Evolutionary conservation across 75 land plant genomes (phyloP).

Genomic region (Ceratopteris richardii): DNA sequence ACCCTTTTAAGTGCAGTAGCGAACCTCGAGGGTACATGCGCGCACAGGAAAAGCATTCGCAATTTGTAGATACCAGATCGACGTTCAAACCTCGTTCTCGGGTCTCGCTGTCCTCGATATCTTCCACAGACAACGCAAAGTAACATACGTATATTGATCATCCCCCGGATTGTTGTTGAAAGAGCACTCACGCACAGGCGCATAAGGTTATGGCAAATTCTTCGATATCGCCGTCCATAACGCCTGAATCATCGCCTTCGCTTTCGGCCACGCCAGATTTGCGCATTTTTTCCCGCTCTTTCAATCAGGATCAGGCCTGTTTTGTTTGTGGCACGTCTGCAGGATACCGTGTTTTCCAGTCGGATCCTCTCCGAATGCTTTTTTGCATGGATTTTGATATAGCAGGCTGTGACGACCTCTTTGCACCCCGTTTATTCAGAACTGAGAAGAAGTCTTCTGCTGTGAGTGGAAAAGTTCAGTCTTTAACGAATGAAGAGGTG

Average conservation of each 20-base stretch:
- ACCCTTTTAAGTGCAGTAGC: no score
- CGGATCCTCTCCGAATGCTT: constrained; percentile 30
- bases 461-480: background rate
- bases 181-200: no score
- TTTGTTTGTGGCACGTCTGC: constrained; percentile 30
- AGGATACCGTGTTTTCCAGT: constrained; percentile 27
- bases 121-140: no score
- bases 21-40: no score
- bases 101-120: no score
- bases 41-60: no score
- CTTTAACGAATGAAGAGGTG: background rate
- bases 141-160: no score
- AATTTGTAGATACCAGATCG: no score
- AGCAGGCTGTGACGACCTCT: constrained; percentile 4
- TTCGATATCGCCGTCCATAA: constrained; percentile 1
- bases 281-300: constrained; percentile 1
- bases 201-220: background rate
- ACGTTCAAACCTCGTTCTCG: no score
- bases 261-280: constrained; percentile 3
- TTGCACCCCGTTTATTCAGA: background rate
- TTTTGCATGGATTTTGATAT: constrained; percentile 26
- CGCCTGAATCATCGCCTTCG: constrained; percentile 7
- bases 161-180: no score
- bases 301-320: constrained; percentile 32
- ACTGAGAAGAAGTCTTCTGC: background rate